phyloP scores from a whole-genome alignment of 306 rosid genomes.

The Oemleria cerasiformis region DNA sequence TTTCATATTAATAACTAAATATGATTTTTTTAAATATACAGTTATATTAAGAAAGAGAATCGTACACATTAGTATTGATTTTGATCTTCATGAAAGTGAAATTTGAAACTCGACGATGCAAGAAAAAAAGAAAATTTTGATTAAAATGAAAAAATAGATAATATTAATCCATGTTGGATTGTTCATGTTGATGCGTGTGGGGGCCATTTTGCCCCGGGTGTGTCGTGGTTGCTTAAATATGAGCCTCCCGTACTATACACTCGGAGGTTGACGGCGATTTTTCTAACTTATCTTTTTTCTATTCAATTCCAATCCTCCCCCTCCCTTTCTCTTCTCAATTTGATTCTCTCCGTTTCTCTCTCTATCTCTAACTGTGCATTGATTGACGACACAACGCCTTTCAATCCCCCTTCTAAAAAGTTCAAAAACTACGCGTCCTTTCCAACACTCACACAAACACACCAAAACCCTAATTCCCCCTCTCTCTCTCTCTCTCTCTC shows the following conservation, averaged over 20 bases:
- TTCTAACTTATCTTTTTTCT: constrained; percentile 54
- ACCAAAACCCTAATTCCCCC: constrained; percentile 50
- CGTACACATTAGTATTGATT: too few species aligned
- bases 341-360: constrained; percentile 12
- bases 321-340: constrained; percentile 1
- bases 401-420: constrained; percentile 43
- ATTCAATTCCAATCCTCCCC: constrained; percentile 3
- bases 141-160: too few species aligned
- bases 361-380: constrained; percentile 37
- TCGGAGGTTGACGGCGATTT: constrained; percentile 50
- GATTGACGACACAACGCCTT: constrained; percentile 63
- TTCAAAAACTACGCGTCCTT: constrained; percentile 63
- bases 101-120: too few species aligned
- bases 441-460: constrained; percentile 27
- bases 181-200: background rate
- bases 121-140: too few species aligned
- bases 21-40: too few species aligned
- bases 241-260: constrained; percentile 40
- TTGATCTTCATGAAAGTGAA: too few species aligned
- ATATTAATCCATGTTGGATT: too few species aligned
- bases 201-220: background rate
- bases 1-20: too few species aligned
- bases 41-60: too few species aligned
- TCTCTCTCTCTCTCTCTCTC: background rate
- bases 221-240: constrained; percentile 31